Percentiles rank a stretch among this genome's conserved stretches.
Conservation (phyloP, 257 asterid genomes). For the Capsicum baccatum region DNA sequence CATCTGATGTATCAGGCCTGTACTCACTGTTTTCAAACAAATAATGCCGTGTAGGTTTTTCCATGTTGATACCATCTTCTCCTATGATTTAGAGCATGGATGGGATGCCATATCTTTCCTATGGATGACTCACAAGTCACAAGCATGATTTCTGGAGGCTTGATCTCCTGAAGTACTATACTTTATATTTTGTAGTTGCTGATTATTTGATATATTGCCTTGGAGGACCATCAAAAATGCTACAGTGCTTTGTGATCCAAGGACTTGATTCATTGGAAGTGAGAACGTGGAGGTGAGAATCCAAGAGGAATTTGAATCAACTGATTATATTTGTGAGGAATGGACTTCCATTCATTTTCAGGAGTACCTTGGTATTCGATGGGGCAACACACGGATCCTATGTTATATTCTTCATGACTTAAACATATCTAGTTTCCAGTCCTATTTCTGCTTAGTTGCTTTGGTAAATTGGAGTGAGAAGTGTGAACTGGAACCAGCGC, state of each 20-base stretch:
- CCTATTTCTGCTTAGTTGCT: not conserved
- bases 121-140: not conserved
- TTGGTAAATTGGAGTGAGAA: not conserved
- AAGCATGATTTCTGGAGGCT: slow-evolving; percentile 13
- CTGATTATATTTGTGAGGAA: not conserved
- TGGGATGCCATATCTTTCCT: not conserved
- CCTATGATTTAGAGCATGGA: not conserved
- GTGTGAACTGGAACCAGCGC: not conserved
- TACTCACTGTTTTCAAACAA: not conserved
- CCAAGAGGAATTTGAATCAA: slow-evolving; percentile 14
- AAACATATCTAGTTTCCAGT: not conserved
- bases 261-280: not conserved
- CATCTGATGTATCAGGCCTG: not conserved
- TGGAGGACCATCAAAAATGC: slow-evolving; percentile 31
- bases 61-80: not conserved
- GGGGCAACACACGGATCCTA: not conserved
- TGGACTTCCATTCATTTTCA: not conserved
- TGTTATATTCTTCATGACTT: not conserved
- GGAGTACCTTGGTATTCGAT: not conserved
- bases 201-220: not conserved
- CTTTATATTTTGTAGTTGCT: not conserved
- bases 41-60: slow-evolving; percentile 4
- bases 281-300: not conserved
- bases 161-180: not conserved
- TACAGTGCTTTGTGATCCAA: not conserved